A percentile compares a stretch with the other conserved stretches of the same genome.
phyloP scores from a whole-genome alignment of 148 eudicot species.

The Rheum nobile region DNA sequence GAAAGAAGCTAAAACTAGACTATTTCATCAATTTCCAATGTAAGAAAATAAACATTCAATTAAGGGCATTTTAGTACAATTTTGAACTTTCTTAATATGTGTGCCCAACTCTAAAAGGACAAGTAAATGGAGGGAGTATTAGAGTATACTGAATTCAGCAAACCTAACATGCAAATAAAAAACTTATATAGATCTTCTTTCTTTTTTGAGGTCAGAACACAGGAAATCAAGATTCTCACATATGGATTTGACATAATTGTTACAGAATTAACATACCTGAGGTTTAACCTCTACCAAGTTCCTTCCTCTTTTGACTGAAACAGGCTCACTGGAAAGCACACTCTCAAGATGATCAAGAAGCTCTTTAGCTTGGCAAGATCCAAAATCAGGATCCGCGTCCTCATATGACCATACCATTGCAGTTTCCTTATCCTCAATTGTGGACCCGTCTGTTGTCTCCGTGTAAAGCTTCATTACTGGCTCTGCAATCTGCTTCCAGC shows the following conservation, averaged over 20 bases:
- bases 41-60: no score
- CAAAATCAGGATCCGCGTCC: constrained; percentile 51
- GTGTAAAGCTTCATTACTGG: constrained; percentile 41
- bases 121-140: no score
- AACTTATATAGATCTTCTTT: neutral
- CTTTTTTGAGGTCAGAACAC: neutral
- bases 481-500: constrained; percentile 42
- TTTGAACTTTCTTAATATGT: no score
- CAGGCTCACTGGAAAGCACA: constrained; percentile 49
- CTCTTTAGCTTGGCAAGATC: constrained; percentile 46
- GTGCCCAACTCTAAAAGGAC: no score
- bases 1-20: no score
- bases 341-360: constrained; percentile 50
- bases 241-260: neutral
- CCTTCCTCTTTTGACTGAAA: constrained; percentile 41
- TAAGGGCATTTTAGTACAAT: no score
- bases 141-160: neutral
- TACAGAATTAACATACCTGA: constrained; percentile 23
- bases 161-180: neutral
- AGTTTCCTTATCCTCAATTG: constrained; percentile 39
- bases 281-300: constrained; percentile 46
- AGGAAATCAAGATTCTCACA: neutral
- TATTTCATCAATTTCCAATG: no score
- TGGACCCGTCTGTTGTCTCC: constrained; percentile 45
- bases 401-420: constrained; percentile 40